Evolutionary conservation across 2,329 filamentous ascomycete genomes (phyloP), one percentile per base, ranked within the genome.

Genomic region (Fonsecaea pedrosoi): DNA sequence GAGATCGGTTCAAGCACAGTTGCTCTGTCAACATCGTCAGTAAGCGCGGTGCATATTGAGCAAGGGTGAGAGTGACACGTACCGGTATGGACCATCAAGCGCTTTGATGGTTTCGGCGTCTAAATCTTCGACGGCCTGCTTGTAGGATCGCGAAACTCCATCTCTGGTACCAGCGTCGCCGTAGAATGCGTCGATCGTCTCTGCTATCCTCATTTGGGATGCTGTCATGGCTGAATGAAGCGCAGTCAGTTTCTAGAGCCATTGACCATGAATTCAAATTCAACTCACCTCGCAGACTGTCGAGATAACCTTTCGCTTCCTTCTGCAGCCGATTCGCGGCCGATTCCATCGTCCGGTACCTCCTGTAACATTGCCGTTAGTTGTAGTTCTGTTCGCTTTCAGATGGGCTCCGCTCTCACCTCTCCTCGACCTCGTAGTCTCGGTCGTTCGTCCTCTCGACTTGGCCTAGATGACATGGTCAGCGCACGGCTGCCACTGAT

Each of bases 111-210:
- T 99, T 80, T 99, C 96, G 61, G 95, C 91, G 78, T 99, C 96
- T 57, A 99, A 86, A 77, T 99, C 95, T 77, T 97, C 95, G 21
- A 99, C 96, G 8, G 95, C 95, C 79, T 98, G 94, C 81, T 98
- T 99, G 83, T 99, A 99, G 78, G 92, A 96, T 77, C 94, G 87
- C 80, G 92, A 96, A 66, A 99, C 95, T 64, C 95, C 95, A 78
- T 99, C 96, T 75, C 89, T 92, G 59, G 95, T 93, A 60, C 96
- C 96, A 0, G 94, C 90, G 77, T 99, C 95, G 64, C 95, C 95
- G 82, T 99, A 99, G 80, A 99, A 99, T 48, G 95, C 95, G 81
- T 99, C 95, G 80, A 99, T 99, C 21, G 95, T 99, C 80, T 99
- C 95, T 71, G 95, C 95, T 79, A 99, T 98, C 77, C 94, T 90